Base-by-base conservation (phyloP, 139 green algal genomes). In the Closterium sp. region DNA sequence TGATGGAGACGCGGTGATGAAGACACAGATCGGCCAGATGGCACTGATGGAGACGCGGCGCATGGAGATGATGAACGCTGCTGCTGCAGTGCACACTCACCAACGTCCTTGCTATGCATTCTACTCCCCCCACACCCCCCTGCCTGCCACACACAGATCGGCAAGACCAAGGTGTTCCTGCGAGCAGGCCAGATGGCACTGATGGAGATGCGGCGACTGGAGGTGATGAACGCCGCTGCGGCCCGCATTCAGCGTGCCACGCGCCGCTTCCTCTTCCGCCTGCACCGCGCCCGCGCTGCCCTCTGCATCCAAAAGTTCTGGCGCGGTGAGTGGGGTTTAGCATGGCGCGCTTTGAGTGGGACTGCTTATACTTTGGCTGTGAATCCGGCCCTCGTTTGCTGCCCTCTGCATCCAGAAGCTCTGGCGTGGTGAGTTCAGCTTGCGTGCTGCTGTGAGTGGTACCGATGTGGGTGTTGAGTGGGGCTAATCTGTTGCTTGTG, bases 111-210 rank as follows among this genome's bases (percentile, higher is more conserved):
- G n/a, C n/a, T 17, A 29, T 31, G n/a, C 84, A 9, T 31, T 13
- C 21, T 29, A 9, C 21, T 30, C 86, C n/a, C 28, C 30, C 86
- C 29, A 17, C 31, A 27, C 29, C 4, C 29, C 86, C 30, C 86
- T 38, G 11, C 28, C 30, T 4, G 4, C 13, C 86, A 34, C 86
- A n/a, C n/a, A 92, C 97, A 99, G 93, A 90, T 98, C 34, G 98
- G 98, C 10, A 94, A 95, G 73, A 97, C 95, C 85, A 99, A 98
- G 96, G 96, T 98, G 1, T 98, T 98, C 88, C 70, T 95, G 87
- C 94, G 95, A 31, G 94, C 92, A 9, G 98, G 98, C 27, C 97
- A 98, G 94, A 98, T 99, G 97, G 98, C 84, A 0, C 27, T 93
- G 11, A 84, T 95, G 87, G 93, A 95, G n/a, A 94, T 22, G n/a